Conservation (phyloP, 2,329 filamentous ascomycete species). For the Neofusicoccum laricinum region DNA sequence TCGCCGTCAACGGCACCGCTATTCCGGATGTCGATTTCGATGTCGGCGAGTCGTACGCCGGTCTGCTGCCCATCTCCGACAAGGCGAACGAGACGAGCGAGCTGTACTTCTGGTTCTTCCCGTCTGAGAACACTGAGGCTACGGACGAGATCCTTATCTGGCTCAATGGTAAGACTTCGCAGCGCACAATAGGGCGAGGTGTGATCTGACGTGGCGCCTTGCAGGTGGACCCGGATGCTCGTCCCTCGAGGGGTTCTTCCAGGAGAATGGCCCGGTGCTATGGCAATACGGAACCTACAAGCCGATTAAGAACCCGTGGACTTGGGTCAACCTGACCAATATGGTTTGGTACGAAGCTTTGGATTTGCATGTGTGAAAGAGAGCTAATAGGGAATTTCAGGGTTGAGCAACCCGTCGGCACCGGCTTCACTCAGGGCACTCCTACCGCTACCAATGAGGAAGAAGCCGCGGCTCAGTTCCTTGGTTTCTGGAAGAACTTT, state of each 20-base stretch:
- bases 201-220: not conserved
- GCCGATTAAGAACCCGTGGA: slow-evolving; percentile 41
- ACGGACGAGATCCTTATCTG: slow-evolving; percentile 62
- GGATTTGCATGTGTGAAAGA: too few relatives aligned
- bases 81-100: slow-evolving; percentile 49
- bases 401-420: slow-evolving; percentile 65
- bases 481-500: slow-evolving; percentile 78
- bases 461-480: slow-evolving; percentile 68
- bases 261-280: slow-evolving; percentile 47
- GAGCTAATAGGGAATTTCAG: too few relatives aligned
- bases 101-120: slow-evolving; percentile 66
- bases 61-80: slow-evolving; percentile 57
- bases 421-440: slow-evolving; percentile 66
- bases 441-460: slow-evolving; percentile 63
- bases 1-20: slow-evolving; percentile 60
- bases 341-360: slow-evolving; percentile 57
- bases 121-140: slow-evolving; percentile 49
- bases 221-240: slow-evolving; percentile 44
- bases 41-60: slow-evolving; percentile 63
- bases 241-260: slow-evolving; percentile 47
- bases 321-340: slow-evolving; percentile 65
- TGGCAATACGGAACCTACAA: slow-evolving; percentile 43
- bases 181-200: not conserved
- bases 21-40: slow-evolving; percentile 71
- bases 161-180: slow-evolving; percentile 28